Conservation (phyloP, 805 yeast genomes). For the Ogataea methanolica region DNA sequence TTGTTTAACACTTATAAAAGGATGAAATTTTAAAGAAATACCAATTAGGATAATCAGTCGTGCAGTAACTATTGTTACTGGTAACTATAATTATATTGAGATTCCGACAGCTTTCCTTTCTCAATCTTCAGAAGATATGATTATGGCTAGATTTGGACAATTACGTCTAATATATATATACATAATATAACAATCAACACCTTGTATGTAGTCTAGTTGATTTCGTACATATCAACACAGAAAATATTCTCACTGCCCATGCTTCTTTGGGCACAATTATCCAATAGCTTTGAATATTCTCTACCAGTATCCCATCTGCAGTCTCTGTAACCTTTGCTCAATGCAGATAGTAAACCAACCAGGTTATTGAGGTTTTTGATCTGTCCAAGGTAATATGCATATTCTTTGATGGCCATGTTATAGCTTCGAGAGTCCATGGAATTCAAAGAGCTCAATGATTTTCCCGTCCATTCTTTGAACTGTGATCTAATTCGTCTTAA, state of each 20-base stretch:
- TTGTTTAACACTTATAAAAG: no score
- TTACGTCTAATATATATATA: not conserved
- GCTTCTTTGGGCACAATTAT: conserved; percentile 47
- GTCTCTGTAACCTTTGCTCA: conserved; percentile 31
- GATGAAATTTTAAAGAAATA: no score
- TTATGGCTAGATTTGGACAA: no score
- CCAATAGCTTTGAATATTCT: conserved; percentile 46
- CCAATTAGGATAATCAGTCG: no score
- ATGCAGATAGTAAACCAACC: conserved; percentile 46
- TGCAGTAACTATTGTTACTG: no score
- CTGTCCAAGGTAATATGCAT: conserved; percentile 31
- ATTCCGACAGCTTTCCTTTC: no score
- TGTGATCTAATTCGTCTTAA: conserved; percentile 40
- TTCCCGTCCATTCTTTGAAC: conserved; percentile 25
- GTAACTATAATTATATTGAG: no score
- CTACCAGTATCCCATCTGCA: conserved; percentile 53
- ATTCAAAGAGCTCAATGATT: conserved; percentile 6
- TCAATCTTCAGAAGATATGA: no score
- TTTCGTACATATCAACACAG: conserved; percentile 45
- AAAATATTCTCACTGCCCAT: conserved; percentile 43
- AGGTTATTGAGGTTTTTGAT: conserved; percentile 40
- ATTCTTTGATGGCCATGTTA: conserved; percentile 25
- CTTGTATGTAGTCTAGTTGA: not conserved
- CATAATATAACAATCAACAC: not conserved
- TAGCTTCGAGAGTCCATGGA: conserved; percentile 3